phyloP scores from a whole-genome alignment of 805 yeast genomes.

The Myxozyma sirexii region DNA sequence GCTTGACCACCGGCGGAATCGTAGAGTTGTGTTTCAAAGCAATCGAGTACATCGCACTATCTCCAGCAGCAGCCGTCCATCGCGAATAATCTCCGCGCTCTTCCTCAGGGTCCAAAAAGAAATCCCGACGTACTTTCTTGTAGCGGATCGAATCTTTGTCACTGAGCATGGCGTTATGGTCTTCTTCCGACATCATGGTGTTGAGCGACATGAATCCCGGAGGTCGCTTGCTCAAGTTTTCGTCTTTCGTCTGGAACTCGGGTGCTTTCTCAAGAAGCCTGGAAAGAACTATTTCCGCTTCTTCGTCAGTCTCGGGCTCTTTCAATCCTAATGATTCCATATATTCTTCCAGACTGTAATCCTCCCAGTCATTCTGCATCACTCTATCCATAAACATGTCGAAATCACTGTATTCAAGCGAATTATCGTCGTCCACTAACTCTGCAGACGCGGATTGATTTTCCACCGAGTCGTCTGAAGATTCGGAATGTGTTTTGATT shows the following conservation, averaged over 20 bases:
- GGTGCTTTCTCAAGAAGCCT: conserved; percentile 7
- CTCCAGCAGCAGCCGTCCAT: conserved; percentile 11
- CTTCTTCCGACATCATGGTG: neutral
- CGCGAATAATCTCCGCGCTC: conserved; percentile 23
- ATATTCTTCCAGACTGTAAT: neutral
- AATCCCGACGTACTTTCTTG: conserved; percentile 3
- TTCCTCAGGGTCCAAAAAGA: conserved; percentile 7
- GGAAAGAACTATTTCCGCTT: neutral
- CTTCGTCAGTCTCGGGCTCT: neutral
- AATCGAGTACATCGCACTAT: neutral
- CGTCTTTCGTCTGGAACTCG: neutral
- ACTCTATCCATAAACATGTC: too few relatives aligned
- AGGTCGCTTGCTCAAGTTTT: conserved; percentile 1
- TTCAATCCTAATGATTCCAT: neutral
- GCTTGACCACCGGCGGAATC: conserved; percentile 20
- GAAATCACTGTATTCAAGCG: too few relatives aligned
- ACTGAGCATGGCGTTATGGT: neutral
- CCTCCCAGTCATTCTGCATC: neutral
- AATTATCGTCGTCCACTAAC: neutral
- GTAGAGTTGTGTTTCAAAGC: conserved; percentile 14
- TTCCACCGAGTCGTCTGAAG: neutral
- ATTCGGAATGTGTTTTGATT: too few relatives aligned
- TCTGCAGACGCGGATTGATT: neutral
- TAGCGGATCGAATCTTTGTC: neutral
- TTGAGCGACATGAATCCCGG: conserved; percentile 4